Evolutionary conservation across 352 stramenopile species (phyloP).

Genomic region (Globisporangium nagaii): DNA sequence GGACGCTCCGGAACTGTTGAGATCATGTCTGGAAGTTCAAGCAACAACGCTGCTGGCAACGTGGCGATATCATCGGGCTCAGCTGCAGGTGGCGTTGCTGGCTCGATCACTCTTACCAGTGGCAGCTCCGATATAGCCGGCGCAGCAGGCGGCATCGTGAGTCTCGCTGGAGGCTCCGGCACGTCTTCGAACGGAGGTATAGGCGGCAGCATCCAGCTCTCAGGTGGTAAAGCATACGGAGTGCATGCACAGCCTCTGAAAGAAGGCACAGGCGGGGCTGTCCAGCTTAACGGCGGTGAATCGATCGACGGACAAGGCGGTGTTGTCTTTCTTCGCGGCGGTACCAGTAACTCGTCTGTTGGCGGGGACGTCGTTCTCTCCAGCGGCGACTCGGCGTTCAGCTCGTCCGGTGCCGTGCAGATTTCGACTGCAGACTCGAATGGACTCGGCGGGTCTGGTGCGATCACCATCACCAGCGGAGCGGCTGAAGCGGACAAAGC

Average conservation of each 20-base stretch:
- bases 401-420: conserved; percentile 35
- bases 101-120: conserved; percentile 27
- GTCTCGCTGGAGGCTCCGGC: conserved; percentile 34
- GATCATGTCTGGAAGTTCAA: conserved; percentile 21
- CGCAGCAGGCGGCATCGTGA: conserved; percentile 25
- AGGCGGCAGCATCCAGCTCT: conserved; percentile 35
- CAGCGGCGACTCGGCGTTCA: conserved; percentile 39
- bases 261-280: conserved; percentile 27
- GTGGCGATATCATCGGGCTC: conserved; percentile 26
- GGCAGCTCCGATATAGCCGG: conserved; percentile 24
- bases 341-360: conserved; percentile 32
- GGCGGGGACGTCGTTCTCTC: conserved; percentile 30
- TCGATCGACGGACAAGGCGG: conserved; percentile 35
- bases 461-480: conserved; percentile 29
- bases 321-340: conserved; percentile 25
- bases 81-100: conserved; percentile 19
- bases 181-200: conserved; percentile 39
- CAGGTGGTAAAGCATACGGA: conserved; percentile 27
- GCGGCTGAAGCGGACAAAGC: conserved; percentile 23
- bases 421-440: conserved; percentile 30
- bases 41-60: conserved; percentile 16
- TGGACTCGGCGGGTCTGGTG: conserved; percentile 38
- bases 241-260: conserved; percentile 21
- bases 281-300: conserved; percentile 28
- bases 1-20: conserved; percentile 22